phyloP scores from a whole-genome alignment of 129 eudicot species.

The Flaveria ramosissima region DNA sequence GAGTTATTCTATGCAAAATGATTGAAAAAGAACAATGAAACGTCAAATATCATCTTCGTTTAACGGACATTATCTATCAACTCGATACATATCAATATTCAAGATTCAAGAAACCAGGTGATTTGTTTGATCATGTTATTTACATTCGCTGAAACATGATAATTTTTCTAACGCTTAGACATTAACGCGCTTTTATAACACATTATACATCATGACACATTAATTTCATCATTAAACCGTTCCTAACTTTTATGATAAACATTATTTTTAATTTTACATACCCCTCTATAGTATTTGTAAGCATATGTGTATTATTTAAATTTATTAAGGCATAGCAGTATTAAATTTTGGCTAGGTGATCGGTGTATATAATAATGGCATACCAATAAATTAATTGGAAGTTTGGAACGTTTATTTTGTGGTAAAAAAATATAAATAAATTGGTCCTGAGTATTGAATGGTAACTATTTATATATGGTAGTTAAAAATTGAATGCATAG shows the following conservation, averaged over 20 bases:
- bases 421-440: conserved; percentile 22
- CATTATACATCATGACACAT: too few relatives aligned
- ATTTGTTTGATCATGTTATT: background rate
- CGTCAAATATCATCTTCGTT: background rate
- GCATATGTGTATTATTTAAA: background rate
- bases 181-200: too few relatives aligned
- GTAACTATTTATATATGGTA: conserved; percentile 25
- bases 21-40: conserved; percentile 2
- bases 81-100: too few relatives aligned
- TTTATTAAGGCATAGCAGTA: background rate
- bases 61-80: background rate
- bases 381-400: conserved; percentile 30
- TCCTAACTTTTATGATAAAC: too few relatives aligned
- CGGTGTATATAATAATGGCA: conserved; percentile 32
- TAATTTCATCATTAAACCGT: too few relatives aligned
- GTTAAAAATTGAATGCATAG: conserved; percentile 35
- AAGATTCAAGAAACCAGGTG: too few relatives aligned
- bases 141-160: too few relatives aligned
- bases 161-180: too few relatives aligned
- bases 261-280: too few relatives aligned
- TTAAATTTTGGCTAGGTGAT: conserved; percentile 17
- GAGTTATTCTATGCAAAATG: background rate
- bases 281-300: too few relatives aligned
- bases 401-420: conserved; percentile 10
- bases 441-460: conserved; percentile 34